Percentiles rank a stretch among this genome's conserved stretches.
Conservation (phyloP, 805 yeast genomes). For the Hanseniaspora valbyensis region DNA sequence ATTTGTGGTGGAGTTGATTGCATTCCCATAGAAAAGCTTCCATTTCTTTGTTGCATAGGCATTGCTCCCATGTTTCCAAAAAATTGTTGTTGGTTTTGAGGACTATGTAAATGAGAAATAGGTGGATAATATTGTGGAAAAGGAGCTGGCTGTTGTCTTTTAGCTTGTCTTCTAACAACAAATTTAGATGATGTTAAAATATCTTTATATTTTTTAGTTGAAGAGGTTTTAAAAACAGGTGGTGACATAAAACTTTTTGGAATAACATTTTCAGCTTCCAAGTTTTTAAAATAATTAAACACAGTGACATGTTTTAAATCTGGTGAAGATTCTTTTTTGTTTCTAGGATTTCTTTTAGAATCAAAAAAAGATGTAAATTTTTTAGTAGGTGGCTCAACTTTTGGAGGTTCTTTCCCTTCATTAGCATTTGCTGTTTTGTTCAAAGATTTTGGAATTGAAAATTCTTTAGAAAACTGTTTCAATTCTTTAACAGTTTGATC, state of each 20-base stretch:
- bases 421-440: background rate
- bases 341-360: background rate
- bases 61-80: background rate
- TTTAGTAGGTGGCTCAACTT: background rate
- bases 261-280: slow-evolving; percentile 1
- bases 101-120: too few relatives aligned
- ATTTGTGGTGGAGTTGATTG: background rate
- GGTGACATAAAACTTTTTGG: slow-evolving; percentile 11
- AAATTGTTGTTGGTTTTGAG: background rate
- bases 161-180: background rate
- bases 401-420: background rate
- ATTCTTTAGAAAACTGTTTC: slow-evolving; percentile 9
- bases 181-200: slow-evolving; percentile 1
- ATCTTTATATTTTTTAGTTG: slow-evolving; percentile 6
- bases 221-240: background rate
- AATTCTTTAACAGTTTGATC: slow-evolving; percentile 13
- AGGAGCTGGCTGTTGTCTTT: background rate
- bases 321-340: background rate
- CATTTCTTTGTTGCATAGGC: background rate
- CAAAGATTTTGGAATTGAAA: slow-evolving; percentile 5
- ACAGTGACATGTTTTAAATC: background rate
- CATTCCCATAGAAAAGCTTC: slow-evolving; percentile 3
- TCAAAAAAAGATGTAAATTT: slow-evolving; percentile 2
- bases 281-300: slow-evolving; percentile 6
- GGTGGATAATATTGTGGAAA: background rate